Evolutionary conservation across 1,284 basidiomycete species (phyloP).

Genomic region (Leccinum griseonigrum): DNA sequence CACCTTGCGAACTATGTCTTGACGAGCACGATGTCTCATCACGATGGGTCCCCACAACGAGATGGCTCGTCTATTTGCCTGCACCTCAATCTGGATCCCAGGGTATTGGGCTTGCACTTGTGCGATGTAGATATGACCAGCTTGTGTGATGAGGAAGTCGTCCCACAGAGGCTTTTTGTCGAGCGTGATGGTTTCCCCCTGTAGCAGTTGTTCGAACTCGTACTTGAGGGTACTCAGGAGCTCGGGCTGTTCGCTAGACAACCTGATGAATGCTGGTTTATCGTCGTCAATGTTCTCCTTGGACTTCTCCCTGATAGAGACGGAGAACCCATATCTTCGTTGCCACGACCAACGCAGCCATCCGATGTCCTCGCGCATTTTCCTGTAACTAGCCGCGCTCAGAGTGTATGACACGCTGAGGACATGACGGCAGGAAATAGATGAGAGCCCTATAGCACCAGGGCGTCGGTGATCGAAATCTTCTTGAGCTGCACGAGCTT

Average conservation of each 20-base stretch:
- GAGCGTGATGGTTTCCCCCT: constrained; percentile 53
- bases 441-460: constrained; percentile 38
- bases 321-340: constrained; percentile 22
- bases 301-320: constrained; percentile 28
- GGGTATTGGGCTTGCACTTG: constrained; percentile 38
- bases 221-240: constrained; percentile 52
- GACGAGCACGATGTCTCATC: constrained; percentile 39
- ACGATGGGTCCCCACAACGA: constrained; percentile 48
- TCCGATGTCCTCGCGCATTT: constrained; percentile 38
- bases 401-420: constrained; percentile 47
- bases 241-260: constrained; percentile 45
- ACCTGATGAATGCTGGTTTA: constrained; percentile 37
- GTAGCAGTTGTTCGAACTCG: constrained; percentile 56
- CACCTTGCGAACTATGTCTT: constrained; percentile 46
- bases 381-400: constrained; percentile 35
- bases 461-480: constrained; percentile 45
- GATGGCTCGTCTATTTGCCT: constrained; percentile 43
- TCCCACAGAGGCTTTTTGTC: constrained; percentile 60
- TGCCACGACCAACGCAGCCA: constrained; percentile 32
- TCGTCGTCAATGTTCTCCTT: constrained; percentile 22
- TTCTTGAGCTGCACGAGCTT: constrained; percentile 48
- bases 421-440: constrained; percentile 48
- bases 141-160: constrained; percentile 45
- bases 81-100: constrained; percentile 42
- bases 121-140: constrained; percentile 45